Evolutionary conservation across 257 asterid genomes (phyloP).

Genomic region (Solanum sejunctum): DNA sequence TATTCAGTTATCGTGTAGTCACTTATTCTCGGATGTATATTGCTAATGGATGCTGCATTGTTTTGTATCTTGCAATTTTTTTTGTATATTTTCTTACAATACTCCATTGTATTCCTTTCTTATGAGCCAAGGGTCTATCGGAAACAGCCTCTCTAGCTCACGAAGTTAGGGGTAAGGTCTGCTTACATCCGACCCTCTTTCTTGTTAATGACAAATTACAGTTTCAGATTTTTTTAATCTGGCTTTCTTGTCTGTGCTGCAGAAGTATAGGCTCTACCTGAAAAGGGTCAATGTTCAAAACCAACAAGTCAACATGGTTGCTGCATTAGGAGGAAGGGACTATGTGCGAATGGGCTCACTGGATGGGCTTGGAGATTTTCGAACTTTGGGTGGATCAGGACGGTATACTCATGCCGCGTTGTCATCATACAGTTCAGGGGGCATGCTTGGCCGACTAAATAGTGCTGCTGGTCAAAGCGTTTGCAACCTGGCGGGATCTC

Average conservation of each 20-base stretch:
- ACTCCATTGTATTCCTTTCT: background rate
- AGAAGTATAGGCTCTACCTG: conserved; percentile 83
- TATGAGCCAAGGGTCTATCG: background rate
- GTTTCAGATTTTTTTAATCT: background rate
- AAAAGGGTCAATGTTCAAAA: conserved; percentile 59
- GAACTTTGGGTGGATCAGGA: conserved; percentile 41
- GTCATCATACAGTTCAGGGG: conserved; percentile 39
- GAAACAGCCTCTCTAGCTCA: background rate
- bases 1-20: too few relatives aligned
- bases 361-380: conserved; percentile 58
- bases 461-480: conserved; percentile 43
- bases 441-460: conserved; percentile 66
- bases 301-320: conserved; percentile 74
- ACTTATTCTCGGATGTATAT: too few relatives aligned
- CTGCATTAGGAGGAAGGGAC: conserved; percentile 65
- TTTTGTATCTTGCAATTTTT: too few relatives aligned
- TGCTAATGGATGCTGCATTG: too few relatives aligned
- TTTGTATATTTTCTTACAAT: background rate
- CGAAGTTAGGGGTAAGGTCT: background rate
- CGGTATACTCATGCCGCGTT: conserved; percentile 33
- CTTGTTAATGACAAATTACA: background rate
- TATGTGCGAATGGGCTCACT: conserved; percentile 47
- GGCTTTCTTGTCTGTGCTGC: conserved; percentile 11
- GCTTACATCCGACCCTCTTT: background rate
- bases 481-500: conserved; percentile 26